These are phyloP conservation scores for Penicillium robsamsonii DNA, from an alignment of 495 filamentous ascomycete genomes.

Conservation along the genomic window DNA sequence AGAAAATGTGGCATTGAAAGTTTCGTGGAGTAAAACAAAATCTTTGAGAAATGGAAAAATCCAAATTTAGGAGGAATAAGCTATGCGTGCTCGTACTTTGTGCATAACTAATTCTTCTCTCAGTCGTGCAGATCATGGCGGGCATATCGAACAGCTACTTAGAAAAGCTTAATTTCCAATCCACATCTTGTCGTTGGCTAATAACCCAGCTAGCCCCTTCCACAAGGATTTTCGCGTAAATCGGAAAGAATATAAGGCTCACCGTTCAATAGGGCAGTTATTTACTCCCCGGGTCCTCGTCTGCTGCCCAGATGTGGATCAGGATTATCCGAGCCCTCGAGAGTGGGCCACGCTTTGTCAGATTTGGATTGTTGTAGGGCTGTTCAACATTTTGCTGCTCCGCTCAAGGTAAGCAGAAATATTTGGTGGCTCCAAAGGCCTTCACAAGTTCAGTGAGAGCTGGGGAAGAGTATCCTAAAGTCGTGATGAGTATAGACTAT, in stretches of 20 bases:
- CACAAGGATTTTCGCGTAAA: background rate
- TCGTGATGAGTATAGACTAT: too few relatives aligned
- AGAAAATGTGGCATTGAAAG: background rate
- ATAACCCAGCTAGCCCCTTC: background rate
- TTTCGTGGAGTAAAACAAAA: background rate
- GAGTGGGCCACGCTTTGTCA: background rate
- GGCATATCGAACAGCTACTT: background rate
- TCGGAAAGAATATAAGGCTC: background rate
- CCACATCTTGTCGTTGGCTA: background rate
- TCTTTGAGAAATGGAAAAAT: background rate
- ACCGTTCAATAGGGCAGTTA: background rate
- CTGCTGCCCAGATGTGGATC: background rate
- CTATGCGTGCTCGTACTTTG: slow-evolving; percentile 1
- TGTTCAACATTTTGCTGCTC: background rate
- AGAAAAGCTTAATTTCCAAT: background rate
- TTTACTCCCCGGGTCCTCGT: background rate
- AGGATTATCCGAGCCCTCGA: background rate
- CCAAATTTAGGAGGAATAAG: background rate
- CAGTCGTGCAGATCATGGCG: background rate
- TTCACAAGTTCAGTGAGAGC: too few relatives aligned
- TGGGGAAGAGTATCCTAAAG: too few relatives aligned
- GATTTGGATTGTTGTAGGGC: background rate
- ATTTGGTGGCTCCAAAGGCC: too few relatives aligned
- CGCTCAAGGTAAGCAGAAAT: too few relatives aligned
- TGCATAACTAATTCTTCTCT: background rate